phyloP scores from a whole-genome alignment of 345 rosid genomes.

The Euphorbia peplus region DNA sequence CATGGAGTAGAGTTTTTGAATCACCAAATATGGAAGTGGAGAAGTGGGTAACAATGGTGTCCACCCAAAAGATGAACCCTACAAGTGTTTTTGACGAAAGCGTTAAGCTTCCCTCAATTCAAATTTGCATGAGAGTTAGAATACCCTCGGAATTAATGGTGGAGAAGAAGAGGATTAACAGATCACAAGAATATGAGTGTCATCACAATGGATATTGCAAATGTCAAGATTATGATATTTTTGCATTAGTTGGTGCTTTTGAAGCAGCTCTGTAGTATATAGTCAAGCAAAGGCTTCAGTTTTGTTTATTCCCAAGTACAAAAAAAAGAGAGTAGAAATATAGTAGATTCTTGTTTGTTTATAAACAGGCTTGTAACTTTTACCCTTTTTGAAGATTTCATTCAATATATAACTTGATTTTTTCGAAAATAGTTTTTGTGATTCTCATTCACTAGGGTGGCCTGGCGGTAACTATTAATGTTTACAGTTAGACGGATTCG shows the following conservation, averaged over 20 bases:
- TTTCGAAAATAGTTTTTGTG: too few species aligned
- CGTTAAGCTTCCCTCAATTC: constrained; percentile 42
- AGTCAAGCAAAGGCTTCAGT: constrained; percentile 3
- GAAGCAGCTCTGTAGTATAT: constrained; percentile 43
- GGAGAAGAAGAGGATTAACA: constrained; percentile 19
- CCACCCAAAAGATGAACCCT: constrained; percentile 1
- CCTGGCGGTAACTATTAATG: too few species aligned
- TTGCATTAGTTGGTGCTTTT: constrained; percentile 46
- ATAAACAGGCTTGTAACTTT: background rate
- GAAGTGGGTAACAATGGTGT: constrained; percentile 38
- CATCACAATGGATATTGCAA: constrained; percentile 21
- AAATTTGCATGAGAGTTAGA: constrained; percentile 34
- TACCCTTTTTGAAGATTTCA: too few species aligned
- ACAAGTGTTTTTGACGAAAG: constrained; percentile 9
- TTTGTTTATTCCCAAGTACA: too few species aligned
- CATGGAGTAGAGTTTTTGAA: constrained; percentile 46
- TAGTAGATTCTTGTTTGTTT: background rate
- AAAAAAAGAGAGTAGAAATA: background rate
- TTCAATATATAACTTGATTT: too few species aligned
- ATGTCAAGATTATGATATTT: constrained; percentile 38
- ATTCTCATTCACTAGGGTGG: too few species aligned
- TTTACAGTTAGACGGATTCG: too few species aligned
- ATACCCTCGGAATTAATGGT: constrained; percentile 10
- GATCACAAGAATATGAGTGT: constrained; percentile 22
- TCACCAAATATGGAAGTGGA: constrained; percentile 48